Conservation (phyloP, 2,329 filamentous ascomycete species). For the Xylaria sp. region DNA sequence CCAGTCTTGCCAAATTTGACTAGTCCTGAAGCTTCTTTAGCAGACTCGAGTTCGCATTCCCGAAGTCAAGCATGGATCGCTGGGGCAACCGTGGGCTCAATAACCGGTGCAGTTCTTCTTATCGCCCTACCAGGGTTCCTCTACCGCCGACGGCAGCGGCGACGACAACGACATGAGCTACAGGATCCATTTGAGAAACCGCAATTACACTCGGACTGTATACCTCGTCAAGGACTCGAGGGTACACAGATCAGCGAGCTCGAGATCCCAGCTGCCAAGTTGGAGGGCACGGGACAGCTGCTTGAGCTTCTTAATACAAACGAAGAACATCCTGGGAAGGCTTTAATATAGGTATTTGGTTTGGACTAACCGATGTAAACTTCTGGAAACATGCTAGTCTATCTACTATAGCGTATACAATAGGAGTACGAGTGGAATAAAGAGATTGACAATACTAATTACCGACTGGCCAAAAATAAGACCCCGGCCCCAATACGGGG, state of each 20-base stretch:
- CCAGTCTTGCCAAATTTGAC: too few relatives aligned
- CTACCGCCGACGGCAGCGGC: not conserved
- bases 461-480: too few relatives aligned
- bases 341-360: not conserved
- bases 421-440: not conserved
- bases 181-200: not conserved
- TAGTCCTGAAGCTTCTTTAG: too few relatives aligned
- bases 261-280: not conserved
- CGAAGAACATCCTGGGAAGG: not conserved
- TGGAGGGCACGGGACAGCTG: not conserved
- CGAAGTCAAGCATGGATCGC: too few relatives aligned
- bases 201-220: slow-evolving; percentile 4
- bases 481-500: not conserved
- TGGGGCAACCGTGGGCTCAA: too few relatives aligned
- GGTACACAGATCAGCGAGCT: not conserved
- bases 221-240: not conserved
- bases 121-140: not conserved
- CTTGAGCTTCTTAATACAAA: not conserved
- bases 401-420: not conserved
- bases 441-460: too few relatives aligned
- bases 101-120: not conserved
- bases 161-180: not conserved
- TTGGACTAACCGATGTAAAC: not conserved
- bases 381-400: not conserved
- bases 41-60: too few relatives aligned